Conservation (phyloP, 2,329 filamentous ascomycete species). For the Apiospora phragmitis region DNA sequence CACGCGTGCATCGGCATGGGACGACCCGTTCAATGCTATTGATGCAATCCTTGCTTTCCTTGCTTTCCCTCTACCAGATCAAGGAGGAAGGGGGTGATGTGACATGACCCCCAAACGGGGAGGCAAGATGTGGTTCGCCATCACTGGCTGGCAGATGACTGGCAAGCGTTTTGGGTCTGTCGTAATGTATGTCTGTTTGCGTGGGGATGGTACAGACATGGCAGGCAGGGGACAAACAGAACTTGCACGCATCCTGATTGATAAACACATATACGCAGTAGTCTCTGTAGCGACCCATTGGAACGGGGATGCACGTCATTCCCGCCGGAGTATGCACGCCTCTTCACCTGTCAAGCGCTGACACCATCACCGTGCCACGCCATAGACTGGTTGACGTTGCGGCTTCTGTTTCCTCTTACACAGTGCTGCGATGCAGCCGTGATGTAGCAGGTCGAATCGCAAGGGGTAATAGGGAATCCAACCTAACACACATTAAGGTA, state of each 20-base stretch:
- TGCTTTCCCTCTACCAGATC: neutral
- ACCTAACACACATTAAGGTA: neutral
- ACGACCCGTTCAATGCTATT: neutral
- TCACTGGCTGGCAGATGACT: slow-evolving; percentile 1
- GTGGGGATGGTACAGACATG: neutral
- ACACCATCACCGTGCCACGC: neutral
- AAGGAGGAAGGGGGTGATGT: too few species aligned
- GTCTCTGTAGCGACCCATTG: neutral
- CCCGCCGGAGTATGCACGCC: neutral
- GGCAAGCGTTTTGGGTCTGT: neutral
- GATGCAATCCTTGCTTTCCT: neutral
- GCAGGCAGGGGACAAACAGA: neutral
- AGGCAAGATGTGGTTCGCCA: neutral
- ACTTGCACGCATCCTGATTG: neutral
- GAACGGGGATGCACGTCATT: neutral
- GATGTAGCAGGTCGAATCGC: neutral
- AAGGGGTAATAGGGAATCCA: neutral
- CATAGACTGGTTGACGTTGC: neutral
- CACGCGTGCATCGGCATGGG: neutral
- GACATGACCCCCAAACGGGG: neutral
- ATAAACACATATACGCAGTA: neutral
- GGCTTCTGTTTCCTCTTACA: neutral
- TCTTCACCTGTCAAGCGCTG: neutral
- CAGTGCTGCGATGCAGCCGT: neutral
- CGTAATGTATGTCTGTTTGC: neutral